Base-by-base conservation (phyloP, 2,329 filamentous ascomycete species). In the Mariannaea elegans region DNA sequence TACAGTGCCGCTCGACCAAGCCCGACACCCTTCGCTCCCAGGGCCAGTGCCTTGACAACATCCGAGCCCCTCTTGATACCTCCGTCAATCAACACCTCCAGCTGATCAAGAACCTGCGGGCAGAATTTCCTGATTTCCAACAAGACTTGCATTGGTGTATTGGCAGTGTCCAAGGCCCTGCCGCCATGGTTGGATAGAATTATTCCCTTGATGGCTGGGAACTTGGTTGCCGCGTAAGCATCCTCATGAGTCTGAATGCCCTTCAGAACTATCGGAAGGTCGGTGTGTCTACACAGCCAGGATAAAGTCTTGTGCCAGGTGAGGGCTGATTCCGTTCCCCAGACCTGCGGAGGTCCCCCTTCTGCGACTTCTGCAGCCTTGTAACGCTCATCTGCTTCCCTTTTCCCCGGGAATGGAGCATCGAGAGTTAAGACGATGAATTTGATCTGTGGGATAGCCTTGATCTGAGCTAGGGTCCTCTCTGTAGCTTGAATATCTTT, bases 101-200 rank as follows among this genome's bases (percentile, higher is more conserved):
- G 77, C 51, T 76, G 74, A 31, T 82, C 80, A 52, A 90, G 85
- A 1, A 90, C 79, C 55, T 84, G 77, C 0, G 87, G 87, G 39
- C 84, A 86, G 62, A 81, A 82, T 65, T 82, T 81, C 56, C 86
- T 85, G 62, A 90, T 79, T 73, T 90, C 88, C 1, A 90, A 72
- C 3, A 90, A 71, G 0, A 86, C 81, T 39, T 89, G 72, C 21
- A 90, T 78, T 1, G 84, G 81, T 0, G 87, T 77, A 4, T 84
- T 80, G 0, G 80, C 76, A 68, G 71, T 84, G 59, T 84, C 82
- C 2, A 82, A 69, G 57, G 76, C 81, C 41, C 89, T 74, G 0
- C 89, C 89, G 2, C 89, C 90, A 71, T 92, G 89, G 66, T 92
- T 92, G 10, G 82, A 86, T 5, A 92, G 79, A 3, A 92, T 82